phyloP scores from a whole-genome alignment of 305 asterid genomes.

The Striga hermonthica region DNA sequence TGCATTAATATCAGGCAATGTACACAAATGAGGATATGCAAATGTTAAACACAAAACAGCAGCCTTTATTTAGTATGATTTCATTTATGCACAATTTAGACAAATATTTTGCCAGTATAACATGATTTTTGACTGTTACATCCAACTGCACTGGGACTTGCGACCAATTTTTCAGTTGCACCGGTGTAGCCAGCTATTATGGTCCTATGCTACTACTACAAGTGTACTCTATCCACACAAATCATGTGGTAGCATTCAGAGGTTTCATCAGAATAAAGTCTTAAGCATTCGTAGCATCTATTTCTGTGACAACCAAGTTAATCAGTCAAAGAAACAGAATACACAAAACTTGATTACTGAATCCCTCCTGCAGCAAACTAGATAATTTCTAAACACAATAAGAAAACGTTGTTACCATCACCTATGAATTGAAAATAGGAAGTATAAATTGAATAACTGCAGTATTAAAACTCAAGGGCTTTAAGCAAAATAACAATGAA shows the following conservation, averaged over 20 bases:
- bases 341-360: background rate
- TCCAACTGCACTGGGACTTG: background rate
- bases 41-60: background rate
- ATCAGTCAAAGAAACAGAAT: conserved; percentile 3
- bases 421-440: conserved; percentile 12
- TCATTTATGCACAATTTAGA: background rate
- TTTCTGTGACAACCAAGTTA: background rate
- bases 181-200: background rate
- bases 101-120: background rate
- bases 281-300: background rate
- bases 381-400: background rate
- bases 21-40: conserved; percentile 5
- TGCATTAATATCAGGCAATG: conserved; percentile 11
- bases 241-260: conserved; percentile 11
- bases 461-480: conserved; percentile 7
- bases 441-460: background rate
- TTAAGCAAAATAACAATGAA: conserved; percentile 7
- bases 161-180: background rate
- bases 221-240: background rate
- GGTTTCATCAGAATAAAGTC: background rate
- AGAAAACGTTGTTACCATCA: background rate
- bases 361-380: conserved; percentile 7
- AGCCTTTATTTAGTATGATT: background rate
- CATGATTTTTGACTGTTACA: background rate
- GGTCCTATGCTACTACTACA: background rate